A percentile compares a stretch with the other conserved stretches of the same genome.
These are phyloP conservation scores for Kwoniella sp. DNA, from an alignment of 768 basidiomycete species.

Conservation along the genomic window DNA sequence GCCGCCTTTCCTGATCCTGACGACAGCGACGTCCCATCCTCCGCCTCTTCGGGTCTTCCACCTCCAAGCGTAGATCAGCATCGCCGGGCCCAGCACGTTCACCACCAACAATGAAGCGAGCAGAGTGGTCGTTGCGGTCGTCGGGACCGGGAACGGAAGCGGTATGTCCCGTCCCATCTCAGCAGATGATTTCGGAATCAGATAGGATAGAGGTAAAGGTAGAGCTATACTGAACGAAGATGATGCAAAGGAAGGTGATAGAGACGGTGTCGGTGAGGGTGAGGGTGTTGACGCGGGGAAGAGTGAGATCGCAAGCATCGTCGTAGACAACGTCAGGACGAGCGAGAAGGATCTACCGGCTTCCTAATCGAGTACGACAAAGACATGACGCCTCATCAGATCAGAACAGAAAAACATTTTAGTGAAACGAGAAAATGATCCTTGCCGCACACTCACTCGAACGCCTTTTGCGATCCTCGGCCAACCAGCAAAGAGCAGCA, in stretches of 20 bases:
- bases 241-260: too few relatives aligned
- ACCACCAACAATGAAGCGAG: conserved; percentile 17
- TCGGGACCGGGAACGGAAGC: not conserved
- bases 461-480: conserved; percentile 44
- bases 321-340: conserved; percentile 34
- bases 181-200: too few relatives aligned
- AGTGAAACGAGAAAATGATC: too few relatives aligned
- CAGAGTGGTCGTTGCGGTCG: conserved; percentile 30
- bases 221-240: not conserved
- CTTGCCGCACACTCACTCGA: conserved; percentile 40
- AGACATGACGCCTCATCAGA: not conserved
- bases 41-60: conserved; percentile 49
- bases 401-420: not conserved
- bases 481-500: conserved; percentile 50
- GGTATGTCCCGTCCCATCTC: too few relatives aligned
- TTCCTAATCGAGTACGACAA: conserved; percentile 25
- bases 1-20: conserved; percentile 32
- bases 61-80: conserved; percentile 47
- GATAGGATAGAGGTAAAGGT: not conserved
- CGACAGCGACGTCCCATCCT: conserved; percentile 48
- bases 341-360: conserved; percentile 39
- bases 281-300: conserved; percentile 32
- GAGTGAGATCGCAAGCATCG: conserved; percentile 35
- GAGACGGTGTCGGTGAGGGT: not conserved
- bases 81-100: conserved; percentile 38